Evolutionary conservation across 2,329 filamentous ascomycete species (phyloP).

Genomic region (Fonsecaea erecta): DNA sequence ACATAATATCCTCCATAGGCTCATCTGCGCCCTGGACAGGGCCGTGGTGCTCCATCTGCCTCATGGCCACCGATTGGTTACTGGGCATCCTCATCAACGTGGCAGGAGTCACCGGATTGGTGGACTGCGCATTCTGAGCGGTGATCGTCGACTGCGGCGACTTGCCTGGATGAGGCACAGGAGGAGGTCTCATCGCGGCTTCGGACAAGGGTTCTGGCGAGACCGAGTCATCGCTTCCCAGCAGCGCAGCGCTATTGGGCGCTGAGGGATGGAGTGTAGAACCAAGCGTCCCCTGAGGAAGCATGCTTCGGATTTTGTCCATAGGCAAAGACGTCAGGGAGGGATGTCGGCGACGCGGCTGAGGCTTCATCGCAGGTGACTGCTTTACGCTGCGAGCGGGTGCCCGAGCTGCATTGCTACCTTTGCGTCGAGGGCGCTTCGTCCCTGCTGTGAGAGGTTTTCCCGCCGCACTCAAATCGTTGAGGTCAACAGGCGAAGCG

Average conservation of each 20-base stretch:
- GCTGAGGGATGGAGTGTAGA: slow-evolving; percentile 37
- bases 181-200: slow-evolving; percentile 56
- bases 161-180: slow-evolving; percentile 47
- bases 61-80: slow-evolving; percentile 45
- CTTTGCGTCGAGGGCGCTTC: slow-evolving; percentile 48
- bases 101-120: slow-evolving; percentile 78
- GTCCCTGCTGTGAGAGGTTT: slow-evolving; percentile 44
- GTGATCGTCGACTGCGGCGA: slow-evolving; percentile 44
- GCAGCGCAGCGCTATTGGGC: slow-evolving; percentile 33
- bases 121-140: slow-evolving; percentile 32
- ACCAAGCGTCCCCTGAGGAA: slow-evolving; percentile 45
- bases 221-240: slow-evolving; percentile 52
- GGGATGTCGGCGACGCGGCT: slow-evolving; percentile 45
- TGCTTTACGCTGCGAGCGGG: slow-evolving; percentile 46
- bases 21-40: slow-evolving; percentile 52
- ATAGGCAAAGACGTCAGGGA: slow-evolving; percentile 37
- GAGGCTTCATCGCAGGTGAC: slow-evolving; percentile 51
- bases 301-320: slow-evolving; percentile 42
- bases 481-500: slow-evolving; percentile 49
- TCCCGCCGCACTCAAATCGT: slow-evolving; percentile 39
- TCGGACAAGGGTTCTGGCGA: slow-evolving; percentile 57
- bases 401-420: slow-evolving; percentile 41
- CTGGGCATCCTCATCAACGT: slow-evolving; percentile 79
- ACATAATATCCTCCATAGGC: slow-evolving; percentile 67
- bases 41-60: slow-evolving; percentile 44